Evolutionary conservation across 2,329 filamentous ascomycete species (phyloP).

Genomic region (Neocucurbitaria cava): DNA sequence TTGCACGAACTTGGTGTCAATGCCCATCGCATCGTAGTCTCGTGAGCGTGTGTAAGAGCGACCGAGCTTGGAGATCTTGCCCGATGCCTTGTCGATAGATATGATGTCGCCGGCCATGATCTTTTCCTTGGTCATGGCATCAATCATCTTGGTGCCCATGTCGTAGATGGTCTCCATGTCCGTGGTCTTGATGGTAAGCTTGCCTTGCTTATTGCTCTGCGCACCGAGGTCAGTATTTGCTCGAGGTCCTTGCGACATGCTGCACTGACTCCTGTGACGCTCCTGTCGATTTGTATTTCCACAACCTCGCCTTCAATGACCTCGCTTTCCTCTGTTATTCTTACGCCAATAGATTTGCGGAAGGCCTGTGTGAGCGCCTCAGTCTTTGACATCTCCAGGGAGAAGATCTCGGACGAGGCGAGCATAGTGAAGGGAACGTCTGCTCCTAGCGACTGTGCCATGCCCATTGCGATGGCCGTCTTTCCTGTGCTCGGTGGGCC

Average conservation of each 20-base stretch:
- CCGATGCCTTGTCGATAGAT: conserved; percentile 97
- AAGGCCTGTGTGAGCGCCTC: conserved; percentile 99
- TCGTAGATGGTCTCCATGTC: conserved; percentile 99
- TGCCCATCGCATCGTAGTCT: conserved; percentile 99
- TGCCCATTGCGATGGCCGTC: conserved; percentile 97
- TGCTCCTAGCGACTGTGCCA: conserved; percentile 92
- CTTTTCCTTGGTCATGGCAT: conserved; percentile 98
- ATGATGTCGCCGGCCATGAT: conserved; percentile 99
- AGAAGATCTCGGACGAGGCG: conserved; percentile 96
- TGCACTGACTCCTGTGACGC: conserved; percentile 78
- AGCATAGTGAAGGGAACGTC: conserved; percentile 98
- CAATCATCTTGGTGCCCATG: conserved; percentile 99
- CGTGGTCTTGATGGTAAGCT: conserved; percentile 98
- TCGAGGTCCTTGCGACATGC: not conserved
- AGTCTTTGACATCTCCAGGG: conserved; percentile 98
- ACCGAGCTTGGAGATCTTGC: conserved; percentile 96
- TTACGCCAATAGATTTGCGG: conserved; percentile 95
- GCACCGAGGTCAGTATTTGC: conserved; percentile 13
- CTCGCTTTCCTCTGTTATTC: conserved; percentile 98
- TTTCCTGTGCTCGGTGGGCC: conserved; percentile 97
- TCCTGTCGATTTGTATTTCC: conserved; percentile 97
- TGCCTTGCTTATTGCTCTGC: conserved; percentile 92
- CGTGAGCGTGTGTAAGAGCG: conserved; percentile 92
- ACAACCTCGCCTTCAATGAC: conserved; percentile 99
- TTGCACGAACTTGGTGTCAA: conserved; percentile 97